A percentile compares a stretch with the other conserved stretches of the same genome.
These are phyloP conservation scores for Botryotinia narcissicola DNA, from an alignment of 2,329 filamentous ascomycete species.

Conservation along the genomic window DNA sequence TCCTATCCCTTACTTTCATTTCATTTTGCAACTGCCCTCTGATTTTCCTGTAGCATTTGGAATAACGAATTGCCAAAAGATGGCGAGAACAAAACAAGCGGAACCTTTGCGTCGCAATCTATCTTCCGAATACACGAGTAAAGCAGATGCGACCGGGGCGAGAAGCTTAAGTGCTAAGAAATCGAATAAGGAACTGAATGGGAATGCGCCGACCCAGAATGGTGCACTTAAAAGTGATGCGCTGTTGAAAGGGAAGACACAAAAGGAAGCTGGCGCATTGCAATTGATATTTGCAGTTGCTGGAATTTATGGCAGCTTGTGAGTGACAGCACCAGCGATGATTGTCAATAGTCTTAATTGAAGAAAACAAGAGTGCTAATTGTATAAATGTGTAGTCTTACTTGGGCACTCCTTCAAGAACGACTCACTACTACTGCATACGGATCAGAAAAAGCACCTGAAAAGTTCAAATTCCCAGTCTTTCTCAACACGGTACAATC, in stretches of 20 bases:
- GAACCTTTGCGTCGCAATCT: conserved; percentile 62
- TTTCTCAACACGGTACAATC: conserved; percentile 97
- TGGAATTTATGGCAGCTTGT: conserved; percentile 98
- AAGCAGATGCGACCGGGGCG: conserved; percentile 40
- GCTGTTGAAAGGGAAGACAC: conserved; percentile 27
- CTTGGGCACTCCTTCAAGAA: conserved; percentile 96
- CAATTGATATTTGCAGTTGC: conserved; percentile 85
- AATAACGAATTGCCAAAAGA: conserved; percentile 37
- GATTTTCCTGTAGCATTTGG: neutral
- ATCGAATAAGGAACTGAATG: conserved; percentile 29
- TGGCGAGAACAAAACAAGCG: conserved; percentile 72
- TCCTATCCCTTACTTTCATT: neutral
- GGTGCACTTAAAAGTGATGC: conserved; percentile 38
- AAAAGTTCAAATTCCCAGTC: conserved; percentile 89
- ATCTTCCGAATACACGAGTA: conserved; percentile 64
- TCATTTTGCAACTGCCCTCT: neutral
- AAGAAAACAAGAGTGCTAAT: conserved; percentile 3
- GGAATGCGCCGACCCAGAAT: conserved; percentile 23
- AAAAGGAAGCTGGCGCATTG: conserved; percentile 59
- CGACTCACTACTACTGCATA: conserved; percentile 93
- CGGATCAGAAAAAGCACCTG: conserved; percentile 57
- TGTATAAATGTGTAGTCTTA: conserved; percentile 58
- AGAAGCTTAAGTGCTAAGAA: conserved; percentile 37
- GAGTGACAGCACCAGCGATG: conserved; percentile 38
- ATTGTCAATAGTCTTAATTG: neutral